Percentiles rank a stretch among this genome's conserved stretches.
Conservation (phyloP, 2,329 filamentous ascomycete species). For the Paraconiothyrium brasiliense region DNA sequence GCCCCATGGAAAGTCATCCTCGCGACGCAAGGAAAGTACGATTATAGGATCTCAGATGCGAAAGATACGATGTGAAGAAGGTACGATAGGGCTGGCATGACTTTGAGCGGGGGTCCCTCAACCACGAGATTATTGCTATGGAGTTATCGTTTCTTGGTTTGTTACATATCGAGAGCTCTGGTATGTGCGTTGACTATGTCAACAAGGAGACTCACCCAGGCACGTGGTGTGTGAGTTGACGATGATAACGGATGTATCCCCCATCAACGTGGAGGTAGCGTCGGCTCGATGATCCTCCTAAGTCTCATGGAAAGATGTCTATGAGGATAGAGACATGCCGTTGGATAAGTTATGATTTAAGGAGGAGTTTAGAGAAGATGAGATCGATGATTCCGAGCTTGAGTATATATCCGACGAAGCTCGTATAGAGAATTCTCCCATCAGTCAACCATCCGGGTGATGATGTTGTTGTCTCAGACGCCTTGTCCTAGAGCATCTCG, state of each 20-base stretch:
- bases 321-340: background rate
- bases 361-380: background rate
- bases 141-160: background rate
- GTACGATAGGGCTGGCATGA: background rate
- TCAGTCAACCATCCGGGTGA: background rate
- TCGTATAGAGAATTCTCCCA: background rate
- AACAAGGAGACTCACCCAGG: too few species aligned
- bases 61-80: background rate
- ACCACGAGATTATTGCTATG: too few species aligned
- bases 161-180: background rate
- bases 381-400: background rate
- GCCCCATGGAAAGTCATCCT: constrained; percentile 81
- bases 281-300: background rate
- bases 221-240: background rate
- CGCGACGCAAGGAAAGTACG: constrained; percentile 69
- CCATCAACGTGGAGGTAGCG: background rate
- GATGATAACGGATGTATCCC: background rate
- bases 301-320: background rate
- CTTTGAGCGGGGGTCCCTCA: too few species aligned
- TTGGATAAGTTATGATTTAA: background rate
- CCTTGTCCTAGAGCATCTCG: background rate
- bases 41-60: constrained; percentile 27
- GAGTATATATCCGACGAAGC: background rate
- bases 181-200: background rate
- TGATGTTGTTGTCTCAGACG: background rate